Evolutionary conservation across 2,329 filamentous ascomycete genomes (phyloP).

Genomic region (Coniochaeta ligniaria): DNA sequence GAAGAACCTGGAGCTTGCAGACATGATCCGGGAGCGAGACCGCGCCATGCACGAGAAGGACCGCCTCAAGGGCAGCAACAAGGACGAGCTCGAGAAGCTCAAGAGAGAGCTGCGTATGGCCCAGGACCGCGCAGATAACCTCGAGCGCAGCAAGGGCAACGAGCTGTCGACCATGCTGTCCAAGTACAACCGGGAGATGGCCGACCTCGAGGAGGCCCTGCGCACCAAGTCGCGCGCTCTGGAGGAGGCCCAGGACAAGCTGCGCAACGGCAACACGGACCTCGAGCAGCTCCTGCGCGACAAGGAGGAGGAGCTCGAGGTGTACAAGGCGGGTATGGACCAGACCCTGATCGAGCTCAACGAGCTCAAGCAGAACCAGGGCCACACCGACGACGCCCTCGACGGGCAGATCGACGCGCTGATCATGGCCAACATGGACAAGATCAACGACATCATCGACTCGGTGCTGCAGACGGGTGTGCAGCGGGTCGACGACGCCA

Average conservation of each 20-base stretch:
- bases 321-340: slow-evolving; percentile 97
- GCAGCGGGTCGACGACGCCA: slow-evolving; percentile 86
- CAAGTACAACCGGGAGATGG: slow-evolving; percentile 96
- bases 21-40: slow-evolving; percentile 97
- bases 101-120: slow-evolving; percentile 91
- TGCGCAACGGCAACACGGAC: slow-evolving; percentile 75
- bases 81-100: slow-evolving; percentile 90
- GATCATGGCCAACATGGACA: slow-evolving; percentile 76
- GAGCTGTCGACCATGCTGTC: slow-evolving; percentile 91
- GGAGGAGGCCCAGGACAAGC: slow-evolving; percentile 73
- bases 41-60: slow-evolving; percentile 91
- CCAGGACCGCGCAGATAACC: slow-evolving; percentile 82
- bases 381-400: slow-evolving; percentile 69
- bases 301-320: slow-evolving; percentile 95
- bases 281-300: slow-evolving; percentile 80
- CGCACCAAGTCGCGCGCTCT: slow-evolving; percentile 80
- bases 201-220: slow-evolving; percentile 89
- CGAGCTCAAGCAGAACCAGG: slow-evolving; percentile 70
- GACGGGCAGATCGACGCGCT: slow-evolving; percentile 90
- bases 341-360: slow-evolving; percentile 89
- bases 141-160: slow-evolving; percentile 87
- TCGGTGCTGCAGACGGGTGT: slow-evolving; percentile 91
- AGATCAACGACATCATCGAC: slow-evolving; percentile 97
- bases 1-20: slow-evolving; percentile 96
- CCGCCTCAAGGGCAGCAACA: slow-evolving; percentile 74